Conservation (phyloP, 169 alveolate genomes). For the Plasmodium blacklocki region DNA sequence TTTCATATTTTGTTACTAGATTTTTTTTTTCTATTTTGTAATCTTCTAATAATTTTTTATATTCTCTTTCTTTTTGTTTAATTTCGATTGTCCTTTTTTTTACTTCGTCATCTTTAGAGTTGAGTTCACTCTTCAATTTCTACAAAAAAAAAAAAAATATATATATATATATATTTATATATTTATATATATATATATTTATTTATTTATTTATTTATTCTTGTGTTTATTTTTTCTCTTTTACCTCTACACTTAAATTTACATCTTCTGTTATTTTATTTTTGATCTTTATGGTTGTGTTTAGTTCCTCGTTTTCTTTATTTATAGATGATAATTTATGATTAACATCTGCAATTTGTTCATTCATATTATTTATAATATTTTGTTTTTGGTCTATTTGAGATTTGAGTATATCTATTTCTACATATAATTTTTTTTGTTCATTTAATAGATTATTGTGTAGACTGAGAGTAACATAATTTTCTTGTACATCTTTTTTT, state of each 20-base stretch:
- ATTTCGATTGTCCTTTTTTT: slow-evolving; percentile 44
- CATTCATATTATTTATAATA: slow-evolving; percentile 6
- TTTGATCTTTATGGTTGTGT: slow-evolving; percentile 50
- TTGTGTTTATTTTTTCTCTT: neutral
- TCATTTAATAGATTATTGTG: slow-evolving; percentile 43
- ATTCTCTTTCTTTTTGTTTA: slow-evolving; percentile 63
- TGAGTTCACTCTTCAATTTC: slow-evolving; percentile 49
- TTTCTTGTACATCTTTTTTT: slow-evolving; percentile 60
- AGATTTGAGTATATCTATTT: slow-evolving; percentile 35
- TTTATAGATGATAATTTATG: slow-evolving; percentile 11
- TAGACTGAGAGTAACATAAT: slow-evolving; percentile 35
- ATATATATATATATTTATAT: neutral
- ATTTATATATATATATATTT: neutral
- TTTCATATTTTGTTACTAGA: slow-evolving; percentile 64
- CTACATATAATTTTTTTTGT: slow-evolving; percentile 23
- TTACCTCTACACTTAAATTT: slow-evolving; percentile 48
- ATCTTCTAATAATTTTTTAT: slow-evolving; percentile 57
- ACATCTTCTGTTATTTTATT: slow-evolving; percentile 62
- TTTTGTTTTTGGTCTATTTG: slow-evolving; percentile 28
- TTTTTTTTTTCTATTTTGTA: slow-evolving; percentile 65
- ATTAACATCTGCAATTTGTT: slow-evolving; percentile 14
- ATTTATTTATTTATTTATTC: neutral
- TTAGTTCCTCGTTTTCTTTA: slow-evolving; percentile 50
- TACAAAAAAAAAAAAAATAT: neutral
- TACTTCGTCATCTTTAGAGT: slow-evolving; percentile 55